Evolutionary conservation across 108 stramenopile genomes (phyloP), one percentile per base, ranked within the genome.

Genomic region (Conticribra guillardii): DNA sequence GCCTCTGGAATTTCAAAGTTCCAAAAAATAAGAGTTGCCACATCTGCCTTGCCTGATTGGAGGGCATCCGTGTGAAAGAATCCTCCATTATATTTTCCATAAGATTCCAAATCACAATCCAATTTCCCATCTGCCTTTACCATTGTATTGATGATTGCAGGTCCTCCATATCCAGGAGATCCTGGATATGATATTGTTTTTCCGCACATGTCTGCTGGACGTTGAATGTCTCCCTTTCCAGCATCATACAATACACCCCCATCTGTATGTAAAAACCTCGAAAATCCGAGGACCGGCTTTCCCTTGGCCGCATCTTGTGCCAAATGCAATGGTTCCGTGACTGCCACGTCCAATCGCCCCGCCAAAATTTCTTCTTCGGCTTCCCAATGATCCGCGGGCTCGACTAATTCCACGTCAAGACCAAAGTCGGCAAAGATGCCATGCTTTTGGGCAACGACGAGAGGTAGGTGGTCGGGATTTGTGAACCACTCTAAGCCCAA

Each of bases 101-200:
- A 85, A 14, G 84, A 81, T 2, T 74, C 52, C 0, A 78, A 30
- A 37, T 69, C 64, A 23, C 81, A 85, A 37, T 41, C 37, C 37
- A 60, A 16, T 32, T 80, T 80, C 3, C 84, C 84, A 55, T 85
- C 84, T 2, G 84, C 84, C 30, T 80, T 49, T 30, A 85, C 84
- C 84, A 85, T 85, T 18, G 84, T 85, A 46, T 82, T 59, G 31
- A 85, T 76, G 59, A 85, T 85, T 19, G 84, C 84, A 22, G 84
- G 84, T 15, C 84, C 84, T 23, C 84, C 84, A n/a, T 81, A 79
- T 23, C 84, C 84, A 14, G 74, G 74, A 8, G 19, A 48, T 50
- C 84, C 84, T 18, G 84, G 84, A 67, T 85, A 85, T 0, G 73
- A 62, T 60, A 85, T 82, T 0, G 68, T 79, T 30, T 75, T 76